phyloP scores from a whole-genome alignment of 257 asterid genomes.

The Solanum tarijense region DNA sequence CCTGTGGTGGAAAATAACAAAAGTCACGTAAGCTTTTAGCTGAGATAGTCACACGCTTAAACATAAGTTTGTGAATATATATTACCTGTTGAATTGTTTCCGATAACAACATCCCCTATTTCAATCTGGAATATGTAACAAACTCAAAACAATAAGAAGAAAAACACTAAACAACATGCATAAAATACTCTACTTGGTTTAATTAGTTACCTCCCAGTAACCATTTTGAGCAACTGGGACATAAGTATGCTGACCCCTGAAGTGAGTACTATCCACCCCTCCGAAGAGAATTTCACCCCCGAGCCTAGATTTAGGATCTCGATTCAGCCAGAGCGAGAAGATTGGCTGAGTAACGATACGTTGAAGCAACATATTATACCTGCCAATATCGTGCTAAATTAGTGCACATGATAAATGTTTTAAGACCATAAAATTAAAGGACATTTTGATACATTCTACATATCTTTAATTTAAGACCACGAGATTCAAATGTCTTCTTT shows the following conservation, averaged over 20 bases:
- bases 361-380: slow-evolving; percentile 26
- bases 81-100: slow-evolving; percentile 20
- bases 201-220: slow-evolving; percentile 22
- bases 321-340: slow-evolving; percentile 21
- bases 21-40: background rate
- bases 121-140: slow-evolving; percentile 8
- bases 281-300: slow-evolving; percentile 30
- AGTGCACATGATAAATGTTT: background rate
- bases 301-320: slow-evolving; percentile 2
- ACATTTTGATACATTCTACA: too few relatives aligned
- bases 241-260: slow-evolving; percentile 20
- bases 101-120: slow-evolving; percentile 21
- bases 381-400: background rate
- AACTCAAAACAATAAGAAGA: background rate
- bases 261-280: slow-evolving; percentile 20
- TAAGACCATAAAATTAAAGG: too few relatives aligned
- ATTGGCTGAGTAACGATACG: slow-evolving; percentile 6
- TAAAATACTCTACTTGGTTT: background rate
- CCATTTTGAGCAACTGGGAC: slow-evolving; percentile 21
- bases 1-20: slow-evolving; percentile 2
- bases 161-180: background rate
- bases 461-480: too few relatives aligned
- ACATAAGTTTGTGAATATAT: background rate
- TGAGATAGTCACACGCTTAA: background rate
- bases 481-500: too few relatives aligned